A percentile compares a stretch with the other conserved stretches of the same genome.
These are phyloP conservation scores for Monoraphidium neglectum DNA, from an alignment of 139 green algal species.

Conservation along the genomic window DNA sequence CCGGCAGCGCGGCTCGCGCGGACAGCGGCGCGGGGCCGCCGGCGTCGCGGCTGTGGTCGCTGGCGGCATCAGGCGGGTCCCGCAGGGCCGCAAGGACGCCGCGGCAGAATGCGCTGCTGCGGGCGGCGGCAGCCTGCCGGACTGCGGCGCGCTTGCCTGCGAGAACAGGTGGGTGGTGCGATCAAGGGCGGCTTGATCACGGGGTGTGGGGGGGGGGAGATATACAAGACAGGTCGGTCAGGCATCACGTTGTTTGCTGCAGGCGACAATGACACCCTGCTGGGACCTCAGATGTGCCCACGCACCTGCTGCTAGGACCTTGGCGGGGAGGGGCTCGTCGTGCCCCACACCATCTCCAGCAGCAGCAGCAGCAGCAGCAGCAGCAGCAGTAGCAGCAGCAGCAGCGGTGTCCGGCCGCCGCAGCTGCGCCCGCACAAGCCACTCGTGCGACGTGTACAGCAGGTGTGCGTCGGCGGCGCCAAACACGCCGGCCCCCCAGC, in stretches of 20 bases:
- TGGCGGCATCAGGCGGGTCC: not conserved
- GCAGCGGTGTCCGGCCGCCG: too few species aligned
- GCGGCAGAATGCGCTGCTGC: not conserved
- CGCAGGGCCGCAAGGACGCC: not conserved
- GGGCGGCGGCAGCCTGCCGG: not conserved
- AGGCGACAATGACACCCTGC: not conserved
- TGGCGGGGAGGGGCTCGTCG: not conserved
- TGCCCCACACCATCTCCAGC: too few species aligned
- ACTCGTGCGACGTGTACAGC: not conserved
- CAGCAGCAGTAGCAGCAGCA: not conserved
- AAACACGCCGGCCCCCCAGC: too few species aligned
- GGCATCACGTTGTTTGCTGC: not conserved
- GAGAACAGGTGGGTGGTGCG: too few species aligned
- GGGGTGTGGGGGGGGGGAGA: not conserved
- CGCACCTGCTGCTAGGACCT: not conserved
- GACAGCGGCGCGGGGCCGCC: not conserved
- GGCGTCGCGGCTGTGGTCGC: not conserved
- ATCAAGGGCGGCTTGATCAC: too few species aligned
- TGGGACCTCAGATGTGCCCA: not conserved
- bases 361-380: not conserved
- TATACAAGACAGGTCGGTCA: not conserved
- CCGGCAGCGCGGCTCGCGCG: not conserved
- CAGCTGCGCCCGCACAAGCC: not conserved
- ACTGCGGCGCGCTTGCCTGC: slow-evolving; percentile 5
- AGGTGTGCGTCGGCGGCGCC: not conserved